Evolutionary conservation across 208 protist genomes (phyloP).

Genomic region (Wallacemonas sp.): DNA sequence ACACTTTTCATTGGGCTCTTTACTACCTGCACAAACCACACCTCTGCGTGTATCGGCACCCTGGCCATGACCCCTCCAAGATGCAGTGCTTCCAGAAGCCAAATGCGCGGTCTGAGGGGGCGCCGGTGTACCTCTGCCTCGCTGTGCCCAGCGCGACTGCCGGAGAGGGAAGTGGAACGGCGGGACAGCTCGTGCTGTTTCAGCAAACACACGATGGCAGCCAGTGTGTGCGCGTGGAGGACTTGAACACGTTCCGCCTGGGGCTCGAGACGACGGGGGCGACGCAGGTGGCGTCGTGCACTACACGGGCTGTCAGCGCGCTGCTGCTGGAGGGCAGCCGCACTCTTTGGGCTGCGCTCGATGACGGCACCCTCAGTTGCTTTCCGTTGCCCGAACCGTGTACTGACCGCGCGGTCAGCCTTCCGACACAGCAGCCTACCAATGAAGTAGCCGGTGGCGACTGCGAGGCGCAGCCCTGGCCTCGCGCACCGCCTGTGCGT

Average conservation of each 20-base stretch:
- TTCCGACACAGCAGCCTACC: too few species aligned
- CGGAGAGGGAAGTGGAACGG: too few species aligned
- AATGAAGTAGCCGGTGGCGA: too few species aligned
- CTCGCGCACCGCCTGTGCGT: background rate
- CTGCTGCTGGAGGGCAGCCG: background rate
- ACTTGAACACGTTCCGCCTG: background rate
- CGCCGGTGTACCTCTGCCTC: background rate
- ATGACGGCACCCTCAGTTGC: background rate
- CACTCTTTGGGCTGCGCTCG: background rate
- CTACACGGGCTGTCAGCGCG: background rate
- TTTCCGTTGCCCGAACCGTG: background rate
- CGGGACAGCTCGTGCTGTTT: background rate
- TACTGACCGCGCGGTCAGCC: too few species aligned
- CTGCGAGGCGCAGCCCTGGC: constrained; percentile 28
- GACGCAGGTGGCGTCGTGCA: background rate
- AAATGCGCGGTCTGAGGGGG: background rate
- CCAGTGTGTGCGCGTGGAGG: background rate
- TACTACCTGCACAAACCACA: background rate
- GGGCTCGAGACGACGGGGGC: background rate
- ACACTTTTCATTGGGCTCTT: background rate
- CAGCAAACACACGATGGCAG: background rate
- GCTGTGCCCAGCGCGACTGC: background rate
- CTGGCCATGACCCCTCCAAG: background rate
- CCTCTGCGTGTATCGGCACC: constrained; percentile 1
- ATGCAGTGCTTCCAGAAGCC: constrained; percentile 1